Evolutionary conservation across 83 land plant species (phyloP).

Genomic region (Picea mariana): DNA sequence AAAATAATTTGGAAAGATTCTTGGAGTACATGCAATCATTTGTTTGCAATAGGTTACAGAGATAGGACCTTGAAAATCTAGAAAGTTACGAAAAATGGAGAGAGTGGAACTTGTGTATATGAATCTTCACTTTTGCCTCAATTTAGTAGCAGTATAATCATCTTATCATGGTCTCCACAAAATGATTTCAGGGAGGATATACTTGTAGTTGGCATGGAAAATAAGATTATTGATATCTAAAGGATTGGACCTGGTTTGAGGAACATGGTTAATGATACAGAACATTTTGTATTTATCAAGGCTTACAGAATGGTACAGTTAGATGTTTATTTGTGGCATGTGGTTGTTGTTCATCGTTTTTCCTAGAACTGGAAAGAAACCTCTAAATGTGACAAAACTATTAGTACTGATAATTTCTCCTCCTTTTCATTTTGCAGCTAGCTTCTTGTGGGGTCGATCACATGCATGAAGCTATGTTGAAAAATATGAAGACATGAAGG

Average conservation of each 20-base stretch:
- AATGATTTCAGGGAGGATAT: slow-evolving; percentile 36
- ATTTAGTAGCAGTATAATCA: slow-evolving; percentile 76
- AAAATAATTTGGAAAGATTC: slow-evolving; percentile 96
- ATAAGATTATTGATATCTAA: slow-evolving; percentile 86
- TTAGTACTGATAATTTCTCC: background rate
- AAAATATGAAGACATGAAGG: too few relatives aligned
- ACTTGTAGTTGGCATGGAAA: slow-evolving; percentile 88
- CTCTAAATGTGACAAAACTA: slow-evolving; percentile 14
- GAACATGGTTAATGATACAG: slow-evolving; percentile 11
- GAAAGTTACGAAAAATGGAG: slow-evolving; percentile 32
- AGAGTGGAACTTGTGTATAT: slow-evolving; percentile 43
- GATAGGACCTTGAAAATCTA: slow-evolving; percentile 90
- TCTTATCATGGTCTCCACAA: slow-evolving; percentile 77
- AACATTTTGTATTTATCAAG: slow-evolving; percentile 10
- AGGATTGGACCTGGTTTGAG: slow-evolving; percentile 13
- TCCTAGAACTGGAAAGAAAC: slow-evolving; percentile 78
- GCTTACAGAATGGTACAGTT: slow-evolving; percentile 30
- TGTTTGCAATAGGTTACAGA: slow-evolving; percentile 94
- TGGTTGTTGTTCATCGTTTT: slow-evolving; percentile 71
- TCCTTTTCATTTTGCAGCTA: slow-evolving; percentile 35
- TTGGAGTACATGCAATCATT: slow-evolving; percentile 74
- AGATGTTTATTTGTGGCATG: slow-evolving; percentile 84
- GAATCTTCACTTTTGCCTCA: slow-evolving; percentile 45
- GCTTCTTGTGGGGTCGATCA: slow-evolving; percentile 96
- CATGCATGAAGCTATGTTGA: slow-evolving; percentile 9